Conservation (phyloP, 2,329 filamentous ascomycete species). For the Neonectria hederae region DNA sequence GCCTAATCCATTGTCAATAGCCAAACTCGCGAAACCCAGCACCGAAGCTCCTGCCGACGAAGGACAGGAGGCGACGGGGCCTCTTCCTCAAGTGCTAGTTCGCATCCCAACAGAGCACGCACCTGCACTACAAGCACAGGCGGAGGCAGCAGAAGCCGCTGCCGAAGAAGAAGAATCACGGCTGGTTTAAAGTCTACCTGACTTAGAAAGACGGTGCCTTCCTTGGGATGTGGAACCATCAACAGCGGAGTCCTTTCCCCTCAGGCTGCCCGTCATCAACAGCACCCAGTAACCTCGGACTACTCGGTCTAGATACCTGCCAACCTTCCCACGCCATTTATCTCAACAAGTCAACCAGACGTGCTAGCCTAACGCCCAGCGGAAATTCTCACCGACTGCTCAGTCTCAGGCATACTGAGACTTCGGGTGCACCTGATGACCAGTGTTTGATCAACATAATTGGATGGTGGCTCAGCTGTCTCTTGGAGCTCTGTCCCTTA, state of each 20-base stretch:
- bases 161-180: constrained; percentile 51
- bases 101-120: constrained; percentile 85
- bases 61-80: constrained; percentile 54
- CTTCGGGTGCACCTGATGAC: not conserved
- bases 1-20: constrained; percentile 51
- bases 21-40: constrained; percentile 73
- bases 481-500: not conserved
- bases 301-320: not conserved
- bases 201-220: not conserved
- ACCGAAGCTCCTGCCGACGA: constrained; percentile 48
- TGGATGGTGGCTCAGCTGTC: not conserved
- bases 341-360: not conserved
- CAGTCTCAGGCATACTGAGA: not conserved
- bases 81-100: constrained; percentile 82
- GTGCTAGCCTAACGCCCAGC: not conserved
- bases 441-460: not conserved
- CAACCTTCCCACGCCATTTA: not conserved
- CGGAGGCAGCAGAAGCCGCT: constrained; percentile 59
- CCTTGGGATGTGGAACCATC: not conserved
- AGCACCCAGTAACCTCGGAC: not conserved
- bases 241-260: not conserved
- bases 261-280: not conserved
- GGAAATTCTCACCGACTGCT: not conserved
- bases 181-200: constrained; percentile 8
- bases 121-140: constrained; percentile 68